These are phyloP conservation scores for Perkinsus olseni DNA, from an alignment of 169 alveolate genomes.

Conservation along the genomic window DNA sequence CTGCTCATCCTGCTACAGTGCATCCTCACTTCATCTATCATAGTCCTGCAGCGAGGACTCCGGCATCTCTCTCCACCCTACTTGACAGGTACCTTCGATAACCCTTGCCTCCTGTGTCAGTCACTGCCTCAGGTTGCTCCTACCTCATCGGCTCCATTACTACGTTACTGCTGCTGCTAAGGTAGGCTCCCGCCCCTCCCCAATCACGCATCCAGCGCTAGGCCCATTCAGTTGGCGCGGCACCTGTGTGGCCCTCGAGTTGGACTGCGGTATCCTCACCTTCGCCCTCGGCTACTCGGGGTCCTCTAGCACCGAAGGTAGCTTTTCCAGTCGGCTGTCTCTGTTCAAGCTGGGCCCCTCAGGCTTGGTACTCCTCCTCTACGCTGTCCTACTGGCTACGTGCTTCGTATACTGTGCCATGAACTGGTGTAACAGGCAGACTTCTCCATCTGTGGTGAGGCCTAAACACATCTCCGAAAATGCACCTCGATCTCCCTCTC, in stretches of 20 bases:
- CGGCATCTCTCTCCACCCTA: not conserved
- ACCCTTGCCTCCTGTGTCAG: not conserved
- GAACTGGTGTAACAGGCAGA: not conserved
- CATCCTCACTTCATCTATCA: not conserved
- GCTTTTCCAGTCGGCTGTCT: not conserved
- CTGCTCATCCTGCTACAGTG: not conserved
- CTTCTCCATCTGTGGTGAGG: not conserved
- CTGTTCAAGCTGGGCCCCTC: not conserved
- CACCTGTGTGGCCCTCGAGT: not conserved
- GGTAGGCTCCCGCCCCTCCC: not conserved
- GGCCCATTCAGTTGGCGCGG: not conserved
- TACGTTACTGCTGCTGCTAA: not conserved
- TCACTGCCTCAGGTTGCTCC: not conserved
- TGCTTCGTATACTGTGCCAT: not conserved
- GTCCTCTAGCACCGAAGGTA: not conserved
- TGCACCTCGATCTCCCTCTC: not conserved
- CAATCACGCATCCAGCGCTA: not conserved
- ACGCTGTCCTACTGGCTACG: not conserved
- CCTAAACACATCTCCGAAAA: not conserved
- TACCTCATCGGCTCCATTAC: not conserved
- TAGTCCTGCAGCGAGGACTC: not conserved
- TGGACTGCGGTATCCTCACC: not conserved
- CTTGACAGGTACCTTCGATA: not conserved
- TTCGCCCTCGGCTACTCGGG: not conserved
- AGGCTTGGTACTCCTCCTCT: not conserved